phyloP scores from a whole-genome alignment of 2,329 filamentous ascomycete species.

The Chaetothyriales sp. region DNA sequence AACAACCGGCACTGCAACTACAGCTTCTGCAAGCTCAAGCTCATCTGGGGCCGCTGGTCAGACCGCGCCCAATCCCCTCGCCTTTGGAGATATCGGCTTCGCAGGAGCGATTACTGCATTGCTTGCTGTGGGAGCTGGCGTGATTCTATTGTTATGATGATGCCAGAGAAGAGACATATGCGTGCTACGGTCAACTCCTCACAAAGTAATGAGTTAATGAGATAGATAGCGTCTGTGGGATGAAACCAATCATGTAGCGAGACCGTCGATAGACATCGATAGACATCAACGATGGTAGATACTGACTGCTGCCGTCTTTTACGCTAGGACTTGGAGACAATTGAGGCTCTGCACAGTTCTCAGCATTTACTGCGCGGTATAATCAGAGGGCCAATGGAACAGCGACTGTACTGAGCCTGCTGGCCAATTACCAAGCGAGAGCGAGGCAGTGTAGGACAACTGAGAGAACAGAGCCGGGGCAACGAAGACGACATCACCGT shows the following conservation, averaged over 20 bases:
- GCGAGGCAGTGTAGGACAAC: no score
- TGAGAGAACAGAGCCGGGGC: no score
- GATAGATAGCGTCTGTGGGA: not conserved
- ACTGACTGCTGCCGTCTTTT: no score
- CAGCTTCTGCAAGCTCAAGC: conserved; percentile 6
- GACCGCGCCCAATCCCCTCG: conserved; percentile 4
- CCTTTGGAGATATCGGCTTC: conserved; percentile 3
- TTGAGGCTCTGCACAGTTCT: no score
- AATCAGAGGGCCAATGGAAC: no score
- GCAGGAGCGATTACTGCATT: conserved; percentile 8
- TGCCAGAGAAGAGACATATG: not conserved
- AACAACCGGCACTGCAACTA: conserved; percentile 1
- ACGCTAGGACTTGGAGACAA: no score
- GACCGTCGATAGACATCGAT: not conserved
- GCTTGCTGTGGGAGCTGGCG: conserved; percentile 11
- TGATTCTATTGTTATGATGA: conserved; percentile 12
- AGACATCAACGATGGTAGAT: not conserved
- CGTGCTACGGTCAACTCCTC: conserved; percentile 1
- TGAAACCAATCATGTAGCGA: not conserved
- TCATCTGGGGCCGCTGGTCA: conserved; percentile 10
- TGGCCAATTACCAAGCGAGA: no score
- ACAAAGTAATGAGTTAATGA: not conserved
- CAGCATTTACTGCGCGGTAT: no score
- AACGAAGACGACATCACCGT: no score
- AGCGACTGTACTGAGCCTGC: no score